Base-by-base conservation (phyloP, 1,284 basidiomycete genomes). In the Cerioporus squamosus region DNA sequence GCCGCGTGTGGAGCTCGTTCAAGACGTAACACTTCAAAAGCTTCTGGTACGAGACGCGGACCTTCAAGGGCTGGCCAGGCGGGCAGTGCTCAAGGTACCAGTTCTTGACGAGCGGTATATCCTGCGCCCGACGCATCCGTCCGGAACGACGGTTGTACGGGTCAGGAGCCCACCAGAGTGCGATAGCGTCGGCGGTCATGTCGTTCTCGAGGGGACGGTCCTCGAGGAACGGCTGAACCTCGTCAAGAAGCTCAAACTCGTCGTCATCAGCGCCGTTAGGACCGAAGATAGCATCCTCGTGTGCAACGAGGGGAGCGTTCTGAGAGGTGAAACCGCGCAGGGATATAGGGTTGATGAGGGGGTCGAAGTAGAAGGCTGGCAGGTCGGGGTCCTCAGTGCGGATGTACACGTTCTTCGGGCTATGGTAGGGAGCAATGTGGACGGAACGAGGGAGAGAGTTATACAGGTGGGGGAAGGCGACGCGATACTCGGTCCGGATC, bases 341-440 rank as follows among this genome's bases (percentile, higher is more conserved):
- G 10, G 95, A 97, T 66, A 98, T 93, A 12, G 95, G 95, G 73
- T 98, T 98, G 76, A 99, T 97, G 62, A 98, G 86, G 0, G 97
- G 97, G 75, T 99, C 97, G 71, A 97, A 99, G 79, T 98, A 99
- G 81, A 99, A 99, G 0, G 97, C 95, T n/a, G 97, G 97, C 22
- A 99, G 83, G 76, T 99, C 96, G 36, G 97, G 97, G 72, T 99
- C 97, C 65, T 99, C 97, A 22, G 97, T 98, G 60, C 96, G 94
- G 74, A 99, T 98, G 77, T 97, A 99, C 57, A 99, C 94, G 68
- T 94, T 98, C 82, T 98, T 98, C 18, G 95, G 94, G 48, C 85
- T 84, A 73, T 99, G 97, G 75, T 99, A 99, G 6, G 89, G 83
- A 18, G 93, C 92, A 56, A 99, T 92, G 56, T 87, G 91, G 53